A percentile compares a stretch with the other conserved stretches of the same genome.
phyloP scores from a whole-genome alignment of 176 grass and related monocot genomes.

The Avena atlantica region DNA sequence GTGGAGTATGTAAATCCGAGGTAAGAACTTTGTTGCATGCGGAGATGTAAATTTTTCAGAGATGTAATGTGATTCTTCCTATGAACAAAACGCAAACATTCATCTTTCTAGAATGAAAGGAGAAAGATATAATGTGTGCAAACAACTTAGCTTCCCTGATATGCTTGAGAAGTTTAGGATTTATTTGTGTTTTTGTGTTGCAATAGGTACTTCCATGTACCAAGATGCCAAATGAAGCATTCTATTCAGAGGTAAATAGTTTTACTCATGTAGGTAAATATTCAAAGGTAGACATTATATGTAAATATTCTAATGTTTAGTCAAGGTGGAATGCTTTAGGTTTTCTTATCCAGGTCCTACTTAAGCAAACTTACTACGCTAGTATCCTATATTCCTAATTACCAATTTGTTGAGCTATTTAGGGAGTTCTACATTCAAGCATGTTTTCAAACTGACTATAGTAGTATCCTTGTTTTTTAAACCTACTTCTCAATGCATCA shows the following conservation, averaged over 20 bases:
- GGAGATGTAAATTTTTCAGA: conserved; percentile 7
- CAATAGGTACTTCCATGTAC: neutral
- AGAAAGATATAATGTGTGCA: neutral
- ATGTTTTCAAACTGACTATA: neutral
- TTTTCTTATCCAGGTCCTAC: neutral
- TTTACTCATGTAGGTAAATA: too few relatives aligned
- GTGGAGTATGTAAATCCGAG: neutral
- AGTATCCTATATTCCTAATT: neutral
- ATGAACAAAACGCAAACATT: neutral
- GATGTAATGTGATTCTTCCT: neutral
- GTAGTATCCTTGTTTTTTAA: neutral
- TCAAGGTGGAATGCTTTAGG: neutral
- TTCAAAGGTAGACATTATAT: too few relatives aligned
- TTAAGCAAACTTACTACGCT: neutral
- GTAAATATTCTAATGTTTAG: neutral
- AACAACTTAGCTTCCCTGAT: conserved; percentile 27
- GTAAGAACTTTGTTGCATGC: conserved; percentile 20
- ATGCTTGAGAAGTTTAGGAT: neutral
- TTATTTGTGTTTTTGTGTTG: neutral
- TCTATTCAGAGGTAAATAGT: neutral
- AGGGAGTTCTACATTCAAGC: neutral
- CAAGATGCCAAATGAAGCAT: conserved; percentile 6
- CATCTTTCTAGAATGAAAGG: neutral
- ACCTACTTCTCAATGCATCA: neutral
- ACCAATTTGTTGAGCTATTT: neutral